Evolutionary conservation across 1,284 basidiomycete genomes (phyloP), one percentile per base, ranked within the genome.

Genomic region (Rhizoctonia solani): DNA sequence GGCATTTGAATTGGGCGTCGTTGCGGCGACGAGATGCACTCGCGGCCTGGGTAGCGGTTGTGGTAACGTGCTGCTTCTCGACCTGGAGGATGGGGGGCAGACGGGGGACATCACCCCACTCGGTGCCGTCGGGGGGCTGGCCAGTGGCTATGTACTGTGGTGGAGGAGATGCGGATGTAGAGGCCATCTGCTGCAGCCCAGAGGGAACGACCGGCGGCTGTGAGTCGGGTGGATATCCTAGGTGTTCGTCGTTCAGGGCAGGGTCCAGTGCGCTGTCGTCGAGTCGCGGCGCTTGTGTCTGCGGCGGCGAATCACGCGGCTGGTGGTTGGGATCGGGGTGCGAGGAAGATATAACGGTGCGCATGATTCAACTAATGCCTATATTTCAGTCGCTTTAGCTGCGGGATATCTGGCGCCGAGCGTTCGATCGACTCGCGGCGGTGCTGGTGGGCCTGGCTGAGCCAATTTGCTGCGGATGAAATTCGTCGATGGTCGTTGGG

Each of bases 41-140:
- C 1, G 95, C 95, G 3, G 91, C 85, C 77, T 96, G 93, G 0
- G 95, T 97, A n/a, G 95, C 95, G 50, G 89, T 88, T 32, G 93
- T 95, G 34, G 95, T 97, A 44, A 97, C 95, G 77, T 93, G 91
- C 79, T 92, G 88, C 77, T 92, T 93, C 78, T 94, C 90, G 52
- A 95, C 90, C 76, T 91, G 90, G 41, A 90, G 78, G 74, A 92
- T 92, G 56, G 89, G 90, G 39, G 90, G 90, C 4, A 92, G 80
- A 54, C 89, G 84, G 1, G 87, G 85, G 4, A 88, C 81, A 68
- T 82, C 54, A 39, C 54, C 56, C 56, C 56, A 61, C 8, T 61
- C 56, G 19, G 9, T 19, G 46, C 44, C 42, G 54, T 49, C 53
- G 3, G 55, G 14, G 39, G 55, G 55, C 8, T 27, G 27, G 42